These are phyloP conservation scores for Chalaropsis ovoidea DNA, from an alignment of 2,329 filamentous ascomycete genomes.

Conservation along the genomic window DNA sequence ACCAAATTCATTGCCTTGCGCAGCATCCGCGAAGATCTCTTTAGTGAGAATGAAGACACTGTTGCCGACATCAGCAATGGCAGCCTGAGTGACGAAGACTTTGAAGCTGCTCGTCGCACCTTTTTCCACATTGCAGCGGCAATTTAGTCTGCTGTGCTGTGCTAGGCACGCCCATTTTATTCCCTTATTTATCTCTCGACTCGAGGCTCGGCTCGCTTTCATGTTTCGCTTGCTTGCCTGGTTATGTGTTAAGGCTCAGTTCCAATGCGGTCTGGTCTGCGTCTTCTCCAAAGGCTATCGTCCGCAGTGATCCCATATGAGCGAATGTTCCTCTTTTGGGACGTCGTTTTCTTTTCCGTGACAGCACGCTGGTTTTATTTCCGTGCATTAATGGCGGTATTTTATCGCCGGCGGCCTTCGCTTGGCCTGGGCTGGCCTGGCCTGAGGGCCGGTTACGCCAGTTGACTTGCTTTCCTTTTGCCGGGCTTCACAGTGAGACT, in stretches of 20 bases:
- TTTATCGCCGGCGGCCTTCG: not conserved
- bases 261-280: not conserved
- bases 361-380: not conserved
- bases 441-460: not conserved
- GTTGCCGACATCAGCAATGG: slow-evolving; percentile 25
- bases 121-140: slow-evolving; percentile 32
- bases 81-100: slow-evolving; percentile 11
- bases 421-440: too few species aligned
- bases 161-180: not conserved
- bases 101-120: slow-evolving; percentile 30
- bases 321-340: slow-evolving; percentile 8
- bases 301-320: not conserved
- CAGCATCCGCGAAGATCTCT: slow-evolving; percentile 57
- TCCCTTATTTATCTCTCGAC: not conserved
- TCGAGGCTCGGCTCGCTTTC: not conserved
- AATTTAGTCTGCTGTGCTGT: not conserved
- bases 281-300: not conserved
- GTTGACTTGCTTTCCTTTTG: not conserved
- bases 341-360: not conserved
- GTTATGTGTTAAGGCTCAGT: not conserved
- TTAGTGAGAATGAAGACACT: slow-evolving; percentile 31
- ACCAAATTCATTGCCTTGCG: slow-evolving; percentile 86
- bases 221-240: not conserved
- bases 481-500: not conserved
- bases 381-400: not conserved